A percentile compares a stretch with the other conserved stretches of the same genome.
phyloP scores from a whole-genome alignment of 176 grass and related monocot species.

The Aegilops speltoides region DNA sequence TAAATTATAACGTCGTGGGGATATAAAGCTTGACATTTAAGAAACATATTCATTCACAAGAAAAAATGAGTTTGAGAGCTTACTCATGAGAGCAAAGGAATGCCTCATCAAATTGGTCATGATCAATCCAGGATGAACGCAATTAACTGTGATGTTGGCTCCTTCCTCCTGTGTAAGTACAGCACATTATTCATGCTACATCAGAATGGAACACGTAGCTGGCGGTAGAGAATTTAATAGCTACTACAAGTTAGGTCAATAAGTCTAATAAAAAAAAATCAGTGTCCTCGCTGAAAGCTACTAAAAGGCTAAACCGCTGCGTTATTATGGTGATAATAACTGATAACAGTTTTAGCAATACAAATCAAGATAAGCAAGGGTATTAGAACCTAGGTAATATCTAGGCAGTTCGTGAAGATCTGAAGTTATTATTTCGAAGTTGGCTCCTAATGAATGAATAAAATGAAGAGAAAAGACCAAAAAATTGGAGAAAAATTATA shows the following conservation, averaged over 20 bases:
- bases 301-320: not conserved
- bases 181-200: not conserved
- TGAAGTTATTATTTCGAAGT: not conserved
- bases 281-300: not conserved
- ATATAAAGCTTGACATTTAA: not conserved
- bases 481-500: conserved; percentile 19
- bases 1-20: not conserved
- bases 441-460: not conserved
- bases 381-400: not conserved
- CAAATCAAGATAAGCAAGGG: not conserved
- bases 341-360: not conserved
- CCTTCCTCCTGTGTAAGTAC: conserved; percentile 68
- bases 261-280: not conserved
- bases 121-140: conserved; percentile 95
- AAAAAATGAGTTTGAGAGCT: not conserved
- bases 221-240: not conserved
- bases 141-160: conserved; percentile 79
- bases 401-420: not conserved
- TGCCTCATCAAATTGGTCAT: conserved; percentile 98
- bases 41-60: not conserved
- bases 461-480: not conserved
- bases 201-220: not conserved
- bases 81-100: conserved; percentile 84
- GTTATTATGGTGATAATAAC: not conserved
- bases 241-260: not conserved